Percentiles rank a stretch among this genome's conserved stretches.
Evolutionary conservation across 2,329 filamentous ascomycete genomes (phyloP).

Genomic region (Lasiodiplodia gonubiensis): DNA sequence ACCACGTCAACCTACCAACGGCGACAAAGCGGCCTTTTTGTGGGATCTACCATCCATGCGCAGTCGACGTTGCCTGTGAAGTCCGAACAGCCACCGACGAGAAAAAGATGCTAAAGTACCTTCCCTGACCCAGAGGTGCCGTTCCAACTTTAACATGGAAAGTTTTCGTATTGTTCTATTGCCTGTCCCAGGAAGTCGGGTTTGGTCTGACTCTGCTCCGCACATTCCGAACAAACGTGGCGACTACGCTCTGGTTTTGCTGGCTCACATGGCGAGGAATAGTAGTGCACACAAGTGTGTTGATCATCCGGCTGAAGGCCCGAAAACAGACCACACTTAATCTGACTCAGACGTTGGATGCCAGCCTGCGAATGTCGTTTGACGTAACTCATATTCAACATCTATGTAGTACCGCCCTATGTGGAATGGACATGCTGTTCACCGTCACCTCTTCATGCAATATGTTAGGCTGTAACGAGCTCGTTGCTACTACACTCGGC

Average conservation of each 20-base stretch:
- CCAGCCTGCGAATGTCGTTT: background rate
- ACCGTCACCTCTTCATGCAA: background rate
- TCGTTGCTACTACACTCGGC: background rate
- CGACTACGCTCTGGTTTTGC: background rate
- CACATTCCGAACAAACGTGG: conserved; percentile 3
- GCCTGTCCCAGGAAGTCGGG: background rate
- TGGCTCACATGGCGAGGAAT: conserved; percentile 3
- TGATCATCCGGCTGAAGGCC: conserved; percentile 8
- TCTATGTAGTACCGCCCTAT: background rate
- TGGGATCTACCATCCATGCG: background rate
- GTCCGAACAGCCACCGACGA: background rate
- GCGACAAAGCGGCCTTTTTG: conserved; percentile 1
- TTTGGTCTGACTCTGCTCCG: background rate
- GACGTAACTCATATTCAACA: background rate
- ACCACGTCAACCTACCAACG: conserved; percentile 1
- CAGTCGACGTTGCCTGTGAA: background rate
- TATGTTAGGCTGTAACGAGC: background rate
- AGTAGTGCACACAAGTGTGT: conserved; percentile 8
- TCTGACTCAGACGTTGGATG: conserved; percentile 18
- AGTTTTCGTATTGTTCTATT: background rate
- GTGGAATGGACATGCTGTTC: background rate
- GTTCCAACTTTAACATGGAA: background rate
- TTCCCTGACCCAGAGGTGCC: background rate
- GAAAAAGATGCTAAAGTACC: background rate
- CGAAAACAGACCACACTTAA: conserved; percentile 6